Conservation (phyloP, 1,284 basidiomycete species). For the Ustilago tritici region DNA sequence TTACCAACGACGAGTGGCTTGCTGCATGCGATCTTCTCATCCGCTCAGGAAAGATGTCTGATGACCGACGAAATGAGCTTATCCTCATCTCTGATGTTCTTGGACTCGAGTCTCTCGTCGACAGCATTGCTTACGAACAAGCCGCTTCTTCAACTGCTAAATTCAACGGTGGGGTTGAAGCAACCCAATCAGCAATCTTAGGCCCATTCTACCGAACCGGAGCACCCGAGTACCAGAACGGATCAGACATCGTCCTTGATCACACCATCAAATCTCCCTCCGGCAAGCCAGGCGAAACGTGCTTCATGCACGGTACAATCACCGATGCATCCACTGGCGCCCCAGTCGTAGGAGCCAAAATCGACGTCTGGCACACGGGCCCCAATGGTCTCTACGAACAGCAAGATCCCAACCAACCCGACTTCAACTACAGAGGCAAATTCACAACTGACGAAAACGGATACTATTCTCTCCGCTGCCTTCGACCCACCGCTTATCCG, state of each 20-base stretch:
- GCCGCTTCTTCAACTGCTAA: conserved; percentile 39
- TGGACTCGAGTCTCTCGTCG: conserved; percentile 70
- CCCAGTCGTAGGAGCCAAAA: conserved; percentile 66
- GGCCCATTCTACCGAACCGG: conserved; percentile 69
- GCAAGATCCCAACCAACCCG: conserved; percentile 69
- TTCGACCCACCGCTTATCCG: conserved; percentile 70
- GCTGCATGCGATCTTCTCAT: conserved; percentile 69
- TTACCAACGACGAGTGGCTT: conserved; percentile 70
- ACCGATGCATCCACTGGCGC: conserved; percentile 64
- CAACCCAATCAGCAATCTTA: conserved; percentile 66
- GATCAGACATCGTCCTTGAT: conserved; percentile 56
- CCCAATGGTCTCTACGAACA: conserved; percentile 71
- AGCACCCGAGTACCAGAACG: conserved; percentile 67
- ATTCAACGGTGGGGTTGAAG: conserved; percentile 10
- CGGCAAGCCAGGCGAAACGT: conserved; percentile 62
- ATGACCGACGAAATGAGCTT: conserved; percentile 70
- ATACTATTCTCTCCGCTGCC: conserved; percentile 64
- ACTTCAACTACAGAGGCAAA: conserved; percentile 67
- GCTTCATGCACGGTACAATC: conserved; percentile 66
- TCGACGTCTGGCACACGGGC: conserved; percentile 71
- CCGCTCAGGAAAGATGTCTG: conserved; percentile 69
- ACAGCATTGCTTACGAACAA: conserved; percentile 49
- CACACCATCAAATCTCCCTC: conserved; percentile 62
- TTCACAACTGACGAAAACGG: conserved; percentile 69
- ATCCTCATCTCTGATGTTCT: conserved; percentile 70